phyloP scores from a whole-genome alignment of 2,329 filamentous ascomycete genomes.

The Paraphaeosphaeria minitans region DNA sequence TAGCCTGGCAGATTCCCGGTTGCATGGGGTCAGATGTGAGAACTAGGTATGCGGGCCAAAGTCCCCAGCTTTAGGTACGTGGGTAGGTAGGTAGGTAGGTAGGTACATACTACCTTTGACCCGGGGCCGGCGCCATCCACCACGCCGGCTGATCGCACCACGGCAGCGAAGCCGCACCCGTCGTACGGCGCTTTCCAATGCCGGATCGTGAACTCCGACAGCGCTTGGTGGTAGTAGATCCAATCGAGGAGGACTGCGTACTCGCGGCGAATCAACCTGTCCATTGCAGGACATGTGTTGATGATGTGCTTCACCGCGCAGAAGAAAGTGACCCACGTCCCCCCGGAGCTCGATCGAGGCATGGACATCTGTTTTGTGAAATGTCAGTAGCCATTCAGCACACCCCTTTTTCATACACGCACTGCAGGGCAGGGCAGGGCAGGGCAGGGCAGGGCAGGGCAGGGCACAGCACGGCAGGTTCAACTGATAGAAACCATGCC shows the following conservation, averaged over 20 bases:
- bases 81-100: no score
- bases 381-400: no score
- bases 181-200: constrained; percentile 19
- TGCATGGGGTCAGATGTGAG: no score
- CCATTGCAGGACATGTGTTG: constrained; percentile 18
- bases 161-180: constrained; percentile 19
- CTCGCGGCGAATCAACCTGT: constrained; percentile 18
- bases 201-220: constrained; percentile 20
- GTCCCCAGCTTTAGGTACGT: no score
- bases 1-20: no score
- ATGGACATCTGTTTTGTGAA: not conserved
- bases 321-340: constrained; percentile 16
- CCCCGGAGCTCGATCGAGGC: constrained; percentile 15
- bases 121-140: constrained; percentile 4
- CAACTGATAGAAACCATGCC: no score
- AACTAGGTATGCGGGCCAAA: no score
- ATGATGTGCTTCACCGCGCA: constrained; percentile 22
- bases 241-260: constrained; percentile 21
- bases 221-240: constrained; percentile 21
- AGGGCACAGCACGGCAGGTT: no score
- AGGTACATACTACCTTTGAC: no score
- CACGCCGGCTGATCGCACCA: constrained; percentile 13
- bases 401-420: no score
- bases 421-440: no score
- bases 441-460: no score